phyloP scores from a whole-genome alignment of 108 stramenopile genomes.

The Nitzschia putrida region DNA sequence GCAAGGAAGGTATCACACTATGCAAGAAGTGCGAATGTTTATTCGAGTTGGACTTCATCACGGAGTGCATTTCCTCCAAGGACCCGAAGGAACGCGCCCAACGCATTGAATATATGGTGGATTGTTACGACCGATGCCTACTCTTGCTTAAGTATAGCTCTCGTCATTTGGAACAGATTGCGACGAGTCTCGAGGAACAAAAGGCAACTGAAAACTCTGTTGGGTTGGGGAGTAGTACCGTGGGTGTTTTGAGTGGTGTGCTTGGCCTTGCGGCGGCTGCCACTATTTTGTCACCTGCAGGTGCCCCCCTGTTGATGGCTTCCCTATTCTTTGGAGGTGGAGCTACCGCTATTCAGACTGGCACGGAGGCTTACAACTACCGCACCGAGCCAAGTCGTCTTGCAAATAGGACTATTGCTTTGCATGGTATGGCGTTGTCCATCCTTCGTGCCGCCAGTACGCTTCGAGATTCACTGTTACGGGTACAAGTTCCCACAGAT shows the following conservation, averaged over 20 bases:
- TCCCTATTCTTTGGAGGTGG: slow-evolving; percentile 66
- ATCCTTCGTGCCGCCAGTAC: slow-evolving; percentile 62
- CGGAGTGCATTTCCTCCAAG: slow-evolving; percentile 48
- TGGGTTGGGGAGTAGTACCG: slow-evolving; percentile 51
- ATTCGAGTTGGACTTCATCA: slow-evolving; percentile 68
- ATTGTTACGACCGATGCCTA: slow-evolving; percentile 68
- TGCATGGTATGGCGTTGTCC: slow-evolving; percentile 65
- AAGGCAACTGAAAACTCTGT: slow-evolving; percentile 55
- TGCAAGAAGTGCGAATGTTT: slow-evolving; percentile 58
- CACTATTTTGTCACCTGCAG: slow-evolving; percentile 63
- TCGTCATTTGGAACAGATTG: slow-evolving; percentile 61
- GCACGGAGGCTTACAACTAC: slow-evolving; percentile 57
- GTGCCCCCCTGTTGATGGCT: slow-evolving; percentile 70
- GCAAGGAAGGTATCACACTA: slow-evolving; percentile 42
- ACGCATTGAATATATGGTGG: slow-evolving; percentile 61
- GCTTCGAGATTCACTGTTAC: slow-evolving; percentile 57
- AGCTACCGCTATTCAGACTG: slow-evolving; percentile 58
- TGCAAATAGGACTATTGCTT: slow-evolving; percentile 63
- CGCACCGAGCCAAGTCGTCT: slow-evolving; percentile 62
- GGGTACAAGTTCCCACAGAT: slow-evolving; percentile 48
- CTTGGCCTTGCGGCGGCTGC: slow-evolving; percentile 65
- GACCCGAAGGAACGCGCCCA: slow-evolving; percentile 26
- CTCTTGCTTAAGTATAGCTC: slow-evolving; percentile 56
- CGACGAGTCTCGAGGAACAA: slow-evolving; percentile 43
- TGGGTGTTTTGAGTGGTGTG: slow-evolving; percentile 59